Percentiles rank a stretch among this genome's conserved stretches.
phyloP scores from a whole-genome alignment of 306 rosid genomes.

The Prunus davidiana region DNA sequence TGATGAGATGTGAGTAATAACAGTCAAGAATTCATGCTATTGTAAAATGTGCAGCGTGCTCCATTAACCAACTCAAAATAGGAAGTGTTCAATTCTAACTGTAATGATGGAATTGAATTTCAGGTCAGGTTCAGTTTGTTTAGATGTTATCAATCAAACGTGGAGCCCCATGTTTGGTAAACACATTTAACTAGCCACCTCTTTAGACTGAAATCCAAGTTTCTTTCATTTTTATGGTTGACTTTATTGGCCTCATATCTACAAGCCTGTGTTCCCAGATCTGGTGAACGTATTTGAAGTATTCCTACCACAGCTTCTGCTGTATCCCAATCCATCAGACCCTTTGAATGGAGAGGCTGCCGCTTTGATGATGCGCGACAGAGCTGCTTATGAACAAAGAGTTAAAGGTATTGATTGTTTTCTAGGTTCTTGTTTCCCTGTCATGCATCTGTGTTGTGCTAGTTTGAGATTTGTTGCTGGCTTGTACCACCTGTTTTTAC shows the following conservation, averaged over 20 bases:
- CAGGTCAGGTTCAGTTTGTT: slow-evolving; percentile 96
- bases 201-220: not conserved
- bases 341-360: slow-evolving; percentile 96
- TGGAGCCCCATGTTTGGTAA: slow-evolving; percentile 99
- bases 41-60: slow-evolving; percentile 11
- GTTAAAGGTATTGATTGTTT: slow-evolving; percentile 67
- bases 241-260: slow-evolving; percentile 17
- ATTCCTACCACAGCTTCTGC: slow-evolving; percentile 91
- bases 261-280: slow-evolving; percentile 45
- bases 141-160: slow-evolving; percentile 91
- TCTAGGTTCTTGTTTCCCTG: slow-evolving; percentile 11
- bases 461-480: not conserved
- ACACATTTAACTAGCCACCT: slow-evolving; percentile 6
- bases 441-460: not conserved
- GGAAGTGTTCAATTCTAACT: slow-evolving; percentile 9
- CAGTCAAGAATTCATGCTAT: not conserved
- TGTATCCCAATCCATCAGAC: slow-evolving; percentile 91
- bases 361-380: slow-evolving; percentile 83
- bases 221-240: slow-evolving; percentile 11
- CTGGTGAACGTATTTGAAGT: slow-evolving; percentile 86
- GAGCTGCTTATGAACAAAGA: slow-evolving; percentile 67
- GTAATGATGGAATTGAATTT: slow-evolving; percentile 18
- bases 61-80: not conserved
- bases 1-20: slow-evolving; percentile 79
- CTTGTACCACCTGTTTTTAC: not conserved